Evolutionary conservation across 345 rosid species (phyloP).

Genomic region (Hypericum perforatum): DNA sequence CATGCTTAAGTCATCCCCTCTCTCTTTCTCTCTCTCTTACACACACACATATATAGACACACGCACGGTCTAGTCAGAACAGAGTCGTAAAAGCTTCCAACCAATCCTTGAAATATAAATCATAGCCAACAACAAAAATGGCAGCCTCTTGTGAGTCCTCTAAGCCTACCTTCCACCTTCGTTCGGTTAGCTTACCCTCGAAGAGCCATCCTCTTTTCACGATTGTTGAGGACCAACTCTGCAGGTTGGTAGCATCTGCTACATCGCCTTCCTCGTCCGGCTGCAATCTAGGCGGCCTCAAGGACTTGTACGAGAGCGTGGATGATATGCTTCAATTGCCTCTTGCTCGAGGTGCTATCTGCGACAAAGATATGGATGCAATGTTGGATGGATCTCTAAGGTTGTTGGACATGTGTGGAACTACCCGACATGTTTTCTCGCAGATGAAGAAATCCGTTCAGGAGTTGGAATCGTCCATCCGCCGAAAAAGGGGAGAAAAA

Average conservation of each 20-base stretch:
- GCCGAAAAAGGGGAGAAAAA: background rate
- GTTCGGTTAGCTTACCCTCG: slow-evolving; percentile 25
- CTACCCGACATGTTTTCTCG: slow-evolving; percentile 25
- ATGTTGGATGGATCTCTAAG: slow-evolving; percentile 5
- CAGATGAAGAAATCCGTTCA: slow-evolving; percentile 21
- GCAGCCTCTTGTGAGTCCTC: too few relatives aligned
- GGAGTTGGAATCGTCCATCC: too few relatives aligned
- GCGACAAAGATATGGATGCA: too few relatives aligned
- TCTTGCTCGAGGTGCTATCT: background rate
- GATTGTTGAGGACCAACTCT: slow-evolving; percentile 24
- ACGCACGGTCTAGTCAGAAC: too few relatives aligned
- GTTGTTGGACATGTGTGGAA: slow-evolving; percentile 32
- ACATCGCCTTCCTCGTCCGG: background rate
- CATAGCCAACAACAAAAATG: too few relatives aligned
- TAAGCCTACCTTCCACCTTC: background rate
- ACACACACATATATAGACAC: too few relatives aligned
- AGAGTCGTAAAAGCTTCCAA: too few relatives aligned
- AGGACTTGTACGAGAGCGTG: slow-evolving; percentile 22
- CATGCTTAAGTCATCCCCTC: too few relatives aligned
- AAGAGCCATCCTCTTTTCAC: slow-evolving; percentile 23
- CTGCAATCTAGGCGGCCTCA: slow-evolving; percentile 21
- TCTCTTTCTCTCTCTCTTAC: too few relatives aligned
- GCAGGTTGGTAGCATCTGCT: background rate
- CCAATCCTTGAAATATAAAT: too few relatives aligned
- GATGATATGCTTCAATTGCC: slow-evolving; percentile 6